Conservation (phyloP, 2,329 filamentous ascomycete genomes). For the Sporothrix protearum region DNA sequence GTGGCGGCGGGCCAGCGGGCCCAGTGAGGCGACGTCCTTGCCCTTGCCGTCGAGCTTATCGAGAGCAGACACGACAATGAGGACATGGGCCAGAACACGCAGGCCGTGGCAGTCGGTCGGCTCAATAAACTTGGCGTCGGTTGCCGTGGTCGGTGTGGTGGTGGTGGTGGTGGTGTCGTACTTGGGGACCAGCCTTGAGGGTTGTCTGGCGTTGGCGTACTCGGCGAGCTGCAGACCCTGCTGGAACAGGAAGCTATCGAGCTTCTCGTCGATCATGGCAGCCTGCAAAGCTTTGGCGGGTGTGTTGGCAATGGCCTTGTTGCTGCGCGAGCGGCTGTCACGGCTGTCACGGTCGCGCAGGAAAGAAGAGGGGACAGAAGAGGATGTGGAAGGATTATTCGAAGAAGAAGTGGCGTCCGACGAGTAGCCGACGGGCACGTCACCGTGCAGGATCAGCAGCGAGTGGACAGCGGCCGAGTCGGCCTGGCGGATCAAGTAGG, state of each 20-base stretch:
- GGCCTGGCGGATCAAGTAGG: constrained; percentile 29
- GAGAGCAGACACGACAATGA: constrained; percentile 63
- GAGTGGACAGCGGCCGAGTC: constrained; percentile 26
- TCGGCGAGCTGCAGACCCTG: constrained; percentile 54
- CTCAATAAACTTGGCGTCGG: constrained; percentile 43
- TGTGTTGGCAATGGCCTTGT: constrained; percentile 42
- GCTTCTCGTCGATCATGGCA: constrained; percentile 64
- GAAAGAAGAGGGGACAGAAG: background rate
- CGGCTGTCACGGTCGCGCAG: constrained; percentile 21
- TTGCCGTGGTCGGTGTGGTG: constrained; percentile 30
- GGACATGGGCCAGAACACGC: constrained; percentile 65
- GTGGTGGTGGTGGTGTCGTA: constrained; percentile 34
- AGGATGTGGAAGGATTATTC: background rate
- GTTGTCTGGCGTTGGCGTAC: constrained; percentile 39
- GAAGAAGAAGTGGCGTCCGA: background rate
- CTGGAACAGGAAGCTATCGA: constrained; percentile 55
- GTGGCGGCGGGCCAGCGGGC: constrained; percentile 35
- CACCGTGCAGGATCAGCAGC: constrained; percentile 27
- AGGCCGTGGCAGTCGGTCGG: constrained; percentile 61
- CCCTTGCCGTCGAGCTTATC: constrained; percentile 42
- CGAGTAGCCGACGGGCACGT: constrained; percentile 21
- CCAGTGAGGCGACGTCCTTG: constrained; percentile 38
- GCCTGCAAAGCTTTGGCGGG: constrained; percentile 75
- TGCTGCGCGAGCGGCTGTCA: constrained; percentile 17
- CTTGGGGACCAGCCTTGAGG: constrained; percentile 45